These are phyloP conservation scores for Syncephalastrum sp. DNA, from an alignment of 371 early-diverging fungal genomes.

Conservation along the genomic window DNA sequence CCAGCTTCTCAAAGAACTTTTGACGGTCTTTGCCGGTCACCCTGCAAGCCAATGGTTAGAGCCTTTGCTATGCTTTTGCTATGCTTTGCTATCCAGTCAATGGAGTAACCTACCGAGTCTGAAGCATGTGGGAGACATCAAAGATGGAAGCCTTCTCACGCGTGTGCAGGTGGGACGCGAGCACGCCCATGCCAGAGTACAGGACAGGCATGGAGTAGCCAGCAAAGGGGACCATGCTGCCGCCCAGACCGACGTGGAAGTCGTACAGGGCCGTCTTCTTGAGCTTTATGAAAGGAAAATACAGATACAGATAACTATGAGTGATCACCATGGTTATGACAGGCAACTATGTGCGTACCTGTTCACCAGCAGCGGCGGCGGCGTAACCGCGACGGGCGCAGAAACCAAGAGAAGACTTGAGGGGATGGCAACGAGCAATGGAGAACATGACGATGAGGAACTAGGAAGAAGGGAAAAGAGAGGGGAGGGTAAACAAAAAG, in stretches of 20 bases:
- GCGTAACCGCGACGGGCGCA: conserved; percentile 16
- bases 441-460: conserved; percentile 8
- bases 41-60: conserved; percentile 31
- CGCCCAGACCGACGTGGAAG: conserved; percentile 88
- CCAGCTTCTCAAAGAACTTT: conserved; percentile 86
- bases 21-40: conserved; percentile 86
- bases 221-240: conserved; percentile 97
- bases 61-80: too few species aligned
- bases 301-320: not conserved
- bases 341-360: conserved; percentile 11
- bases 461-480: conserved; percentile 12
- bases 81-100: not conserved
- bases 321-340: not conserved
- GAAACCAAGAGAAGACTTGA: conserved; percentile 15
- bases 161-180: conserved; percentile 90
- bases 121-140: conserved; percentile 98
- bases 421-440: conserved; percentile 15
- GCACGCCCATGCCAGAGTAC: conserved; percentile 78
- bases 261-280: conserved; percentile 89
- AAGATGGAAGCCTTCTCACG: conserved; percentile 91
- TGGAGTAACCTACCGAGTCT: conserved; percentile 68
- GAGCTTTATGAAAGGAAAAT: conserved; percentile 19
- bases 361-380: conserved; percentile 24
- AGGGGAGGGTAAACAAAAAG: not conserved
- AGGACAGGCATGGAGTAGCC: conserved; percentile 97